These are phyloP conservation scores for Lasiodiplodia sp. DNA, from an alignment of 2,329 filamentous ascomycete species.

Conservation along the genomic window DNA sequence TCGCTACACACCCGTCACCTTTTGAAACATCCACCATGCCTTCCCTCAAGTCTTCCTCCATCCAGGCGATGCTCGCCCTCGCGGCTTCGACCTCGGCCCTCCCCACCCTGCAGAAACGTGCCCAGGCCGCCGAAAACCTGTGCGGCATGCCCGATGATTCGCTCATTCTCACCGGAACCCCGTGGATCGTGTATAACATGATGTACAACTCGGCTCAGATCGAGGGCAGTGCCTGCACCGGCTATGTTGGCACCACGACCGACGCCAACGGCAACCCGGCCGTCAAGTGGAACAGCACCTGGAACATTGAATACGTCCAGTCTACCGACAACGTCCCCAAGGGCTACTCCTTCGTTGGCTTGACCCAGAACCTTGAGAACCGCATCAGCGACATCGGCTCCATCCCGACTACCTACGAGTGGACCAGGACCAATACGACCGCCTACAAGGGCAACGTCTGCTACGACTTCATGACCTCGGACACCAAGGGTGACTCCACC, in stretches of 20 bases:
- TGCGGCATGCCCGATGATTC: slow-evolving; percentile 26
- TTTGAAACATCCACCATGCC: slow-evolving; percentile 16
- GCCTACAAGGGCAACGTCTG: slow-evolving; percentile 45
- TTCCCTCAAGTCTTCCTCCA: slow-evolving; percentile 20
- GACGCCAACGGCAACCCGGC: slow-evolving; percentile 42
- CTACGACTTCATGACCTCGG: slow-evolving; percentile 56
- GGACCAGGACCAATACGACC: slow-evolving; percentile 37
- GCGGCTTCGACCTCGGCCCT: slow-evolving; percentile 29
- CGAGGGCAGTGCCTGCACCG: slow-evolving; percentile 51
- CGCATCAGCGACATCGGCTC: slow-evolving; percentile 47
- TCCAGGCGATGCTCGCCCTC: slow-evolving; percentile 30
- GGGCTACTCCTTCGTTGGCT: slow-evolving; percentile 55
- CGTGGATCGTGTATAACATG: slow-evolving; percentile 57
- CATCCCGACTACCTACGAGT: slow-evolving; percentile 51
- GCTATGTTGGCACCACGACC: slow-evolving; percentile 45
- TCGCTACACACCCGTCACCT: neutral
- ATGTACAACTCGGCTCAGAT: slow-evolving; percentile 52
- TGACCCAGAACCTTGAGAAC: slow-evolving; percentile 53
- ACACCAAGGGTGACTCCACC: slow-evolving; percentile 52
- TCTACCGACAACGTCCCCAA: slow-evolving; percentile 50
- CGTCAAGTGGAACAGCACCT: slow-evolving; percentile 50
- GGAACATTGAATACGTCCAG: slow-evolving; percentile 47
- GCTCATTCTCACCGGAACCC: slow-evolving; percentile 47
- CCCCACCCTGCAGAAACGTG: slow-evolving; percentile 27
- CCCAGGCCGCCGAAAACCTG: slow-evolving; percentile 32